Base-by-base conservation (phyloP, 179 eudicot species). In the Actinidia chinensis region DNA sequence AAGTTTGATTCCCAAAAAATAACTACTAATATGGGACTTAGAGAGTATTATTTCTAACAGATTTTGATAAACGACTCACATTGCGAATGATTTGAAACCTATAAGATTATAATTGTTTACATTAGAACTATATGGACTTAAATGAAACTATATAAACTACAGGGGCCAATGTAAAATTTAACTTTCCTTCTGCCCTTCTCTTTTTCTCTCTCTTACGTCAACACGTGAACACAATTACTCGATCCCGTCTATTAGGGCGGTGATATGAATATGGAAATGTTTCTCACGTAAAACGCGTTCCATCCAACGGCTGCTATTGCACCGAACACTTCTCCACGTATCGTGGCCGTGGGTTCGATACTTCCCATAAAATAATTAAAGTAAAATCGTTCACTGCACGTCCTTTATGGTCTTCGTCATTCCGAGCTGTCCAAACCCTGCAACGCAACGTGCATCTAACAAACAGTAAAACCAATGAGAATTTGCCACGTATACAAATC, bases 181-280 rank as follows among this genome's bases (percentile, higher is more conserved):
- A 36, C 40, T 36, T 36, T 55, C 7, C 22, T 20, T 55, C 18
- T 55, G 6, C 59, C 0, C 36, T 5, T 33, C 67, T 23, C 67
- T 33, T 2, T 18, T 13, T 70, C 78, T 43, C 54, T 50, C 51
- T 23, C 44, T 50, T 51, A 64, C 67, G 67, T 71, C 48, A 67
- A 74, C 78, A 40, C 78, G 74, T 74, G 54, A 79, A 74, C 74
- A 17, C 1, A 55, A 15, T 15, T 10, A 40, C 0, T 71, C 22
- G 43, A 67, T 52, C 23, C 82, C 79, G 74, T 68, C 74, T 7
- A 50, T 80, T 68, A 43, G 9, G 82, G 78, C 82, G 75, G 75
- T 75, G 70, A 75, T 55, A 17, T 23, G 13, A 12, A 15, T 36
- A 44, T 47, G 6, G 14, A 36, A 15, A 15, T 44, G 50, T 47